Conservation (phyloP, 345 rosid species). For the Eucalyptus rudis region DNA sequence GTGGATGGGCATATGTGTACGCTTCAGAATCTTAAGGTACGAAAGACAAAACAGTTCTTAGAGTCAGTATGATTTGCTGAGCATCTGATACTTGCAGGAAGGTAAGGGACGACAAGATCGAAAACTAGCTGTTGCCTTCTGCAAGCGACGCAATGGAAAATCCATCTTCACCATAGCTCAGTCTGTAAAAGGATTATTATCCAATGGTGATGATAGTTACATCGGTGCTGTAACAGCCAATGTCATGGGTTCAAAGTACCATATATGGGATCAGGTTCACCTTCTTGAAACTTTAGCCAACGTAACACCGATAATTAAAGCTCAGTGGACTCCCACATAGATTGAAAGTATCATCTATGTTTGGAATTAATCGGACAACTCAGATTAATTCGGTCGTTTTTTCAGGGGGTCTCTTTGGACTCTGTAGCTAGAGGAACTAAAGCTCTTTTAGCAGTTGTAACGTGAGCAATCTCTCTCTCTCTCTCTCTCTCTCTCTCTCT, state of each 20-base stretch:
- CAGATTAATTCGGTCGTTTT: background rate
- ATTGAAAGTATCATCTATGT: background rate
- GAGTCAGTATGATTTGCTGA: background rate
- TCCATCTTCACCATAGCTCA: conserved; percentile 61
- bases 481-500: background rate
- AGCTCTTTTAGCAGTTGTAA: conserved; percentile 56
- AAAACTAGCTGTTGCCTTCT: conserved; percentile 75
- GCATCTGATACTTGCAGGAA: conserved; percentile 35
- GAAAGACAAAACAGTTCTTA: background rate
- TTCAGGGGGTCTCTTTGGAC: conserved; percentile 33
- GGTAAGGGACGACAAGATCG: conserved; percentile 85
- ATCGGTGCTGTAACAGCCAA: conserved; percentile 69
- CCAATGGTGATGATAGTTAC: conserved; percentile 60
- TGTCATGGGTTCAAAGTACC: conserved; percentile 80
- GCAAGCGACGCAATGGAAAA: conserved; percentile 52
- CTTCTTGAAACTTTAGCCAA: background rate
- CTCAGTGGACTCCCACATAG: background rate
- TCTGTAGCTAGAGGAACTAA: conserved; percentile 30
- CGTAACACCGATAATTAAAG: background rate
- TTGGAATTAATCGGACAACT: background rate
- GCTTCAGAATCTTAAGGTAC: background rate
- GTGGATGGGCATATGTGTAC: background rate
- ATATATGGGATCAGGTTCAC: conserved; percentile 69
- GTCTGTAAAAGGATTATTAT: conserved; percentile 46
- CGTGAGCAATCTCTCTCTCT: conserved; percentile 24